These are phyloP conservation scores for Wickerhamomyces queroliae DNA, from an alignment of 805 yeast species.

Conservation along the genomic window DNA sequence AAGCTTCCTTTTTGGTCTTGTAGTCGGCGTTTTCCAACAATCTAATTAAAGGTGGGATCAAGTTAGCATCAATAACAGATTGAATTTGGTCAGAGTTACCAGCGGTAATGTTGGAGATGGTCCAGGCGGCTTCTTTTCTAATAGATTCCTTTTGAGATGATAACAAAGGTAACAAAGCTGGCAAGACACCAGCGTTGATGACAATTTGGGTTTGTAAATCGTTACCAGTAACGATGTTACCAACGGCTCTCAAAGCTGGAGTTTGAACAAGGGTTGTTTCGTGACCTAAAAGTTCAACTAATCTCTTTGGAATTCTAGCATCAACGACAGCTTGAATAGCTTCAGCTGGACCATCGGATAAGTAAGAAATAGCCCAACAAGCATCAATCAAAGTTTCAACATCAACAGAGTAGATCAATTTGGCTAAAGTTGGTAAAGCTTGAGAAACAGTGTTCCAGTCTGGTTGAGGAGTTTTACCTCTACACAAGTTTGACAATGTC, in stretches of 20 bases:
- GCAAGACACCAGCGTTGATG: conserved; percentile 86
- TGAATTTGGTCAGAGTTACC: conserved; percentile 95
- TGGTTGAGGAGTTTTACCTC: conserved; percentile 96
- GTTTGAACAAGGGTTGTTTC: conserved; percentile 86
- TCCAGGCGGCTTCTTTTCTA: conserved; percentile 98
- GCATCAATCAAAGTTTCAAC: conserved; percentile 94
- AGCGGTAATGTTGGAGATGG: conserved; percentile 95
- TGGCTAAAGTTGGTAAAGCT: conserved; percentile 88
- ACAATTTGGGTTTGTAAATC: conserved; percentile 94
- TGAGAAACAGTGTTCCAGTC: conserved; percentile 84
- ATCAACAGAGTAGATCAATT: conserved; percentile 84
- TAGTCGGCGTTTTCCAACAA: conserved; percentile 80
- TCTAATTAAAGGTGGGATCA: conserved; percentile 86
- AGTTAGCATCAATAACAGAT: conserved; percentile 91
- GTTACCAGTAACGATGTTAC: conserved; percentile 96
- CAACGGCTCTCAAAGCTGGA: conserved; percentile 95
- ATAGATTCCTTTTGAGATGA: conserved; percentile 85
- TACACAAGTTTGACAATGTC: conserved; percentile 94
- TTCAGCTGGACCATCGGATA: conserved; percentile 88
- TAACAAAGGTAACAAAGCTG: conserved; percentile 76
- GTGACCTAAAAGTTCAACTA: conserved; percentile 85
- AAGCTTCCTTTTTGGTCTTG: conserved; percentile 96
- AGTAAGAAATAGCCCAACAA: conserved; percentile 96
- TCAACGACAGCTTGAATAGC: conserved; percentile 97
- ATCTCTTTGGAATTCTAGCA: conserved; percentile 89